Conservation (phyloP, 306 rosid species). For the Quercus mongolica region DNA sequence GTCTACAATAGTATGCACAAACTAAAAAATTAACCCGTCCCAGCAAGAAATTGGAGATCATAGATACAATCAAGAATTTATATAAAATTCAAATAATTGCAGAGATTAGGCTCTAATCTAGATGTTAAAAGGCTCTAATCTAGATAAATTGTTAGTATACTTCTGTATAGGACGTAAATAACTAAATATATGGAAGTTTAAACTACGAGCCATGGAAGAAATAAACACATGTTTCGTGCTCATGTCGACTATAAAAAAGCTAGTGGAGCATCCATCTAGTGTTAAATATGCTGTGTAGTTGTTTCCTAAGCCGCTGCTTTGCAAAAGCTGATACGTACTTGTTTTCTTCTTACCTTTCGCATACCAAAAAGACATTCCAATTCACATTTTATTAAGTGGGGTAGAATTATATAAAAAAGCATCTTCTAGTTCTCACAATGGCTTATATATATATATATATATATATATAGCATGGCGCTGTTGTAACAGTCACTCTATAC, state of each 20-base stretch:
- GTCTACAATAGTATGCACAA: no score
- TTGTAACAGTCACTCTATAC: no score
- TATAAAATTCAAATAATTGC: not conserved
- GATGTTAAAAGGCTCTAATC: not conserved
- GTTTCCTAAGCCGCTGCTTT: slow-evolving; percentile 1
- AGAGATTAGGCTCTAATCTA: not conserved
- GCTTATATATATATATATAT: no score
- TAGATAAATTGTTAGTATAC: not conserved
- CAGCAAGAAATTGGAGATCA: not conserved
- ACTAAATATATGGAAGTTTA: not conserved
- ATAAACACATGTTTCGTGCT: not conserved
- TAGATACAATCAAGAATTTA: not conserved
- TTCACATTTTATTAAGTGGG: not conserved
- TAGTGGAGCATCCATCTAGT: not conserved
- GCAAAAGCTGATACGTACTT: not conserved
- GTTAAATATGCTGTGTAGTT: not conserved
- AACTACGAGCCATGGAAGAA: not conserved
- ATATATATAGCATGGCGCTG: no score
- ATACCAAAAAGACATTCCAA: slow-evolving; percentile 1
- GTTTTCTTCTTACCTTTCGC: not conserved
- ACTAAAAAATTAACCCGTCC: not conserved
- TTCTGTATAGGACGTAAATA: not conserved
- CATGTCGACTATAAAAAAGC: not conserved
- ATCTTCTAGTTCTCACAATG: no score
- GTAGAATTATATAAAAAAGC: no score